These are phyloP conservation scores for Dimargaris verticillata DNA, from an alignment of 192 early-diverging fungal species.

Conservation along the genomic window DNA sequence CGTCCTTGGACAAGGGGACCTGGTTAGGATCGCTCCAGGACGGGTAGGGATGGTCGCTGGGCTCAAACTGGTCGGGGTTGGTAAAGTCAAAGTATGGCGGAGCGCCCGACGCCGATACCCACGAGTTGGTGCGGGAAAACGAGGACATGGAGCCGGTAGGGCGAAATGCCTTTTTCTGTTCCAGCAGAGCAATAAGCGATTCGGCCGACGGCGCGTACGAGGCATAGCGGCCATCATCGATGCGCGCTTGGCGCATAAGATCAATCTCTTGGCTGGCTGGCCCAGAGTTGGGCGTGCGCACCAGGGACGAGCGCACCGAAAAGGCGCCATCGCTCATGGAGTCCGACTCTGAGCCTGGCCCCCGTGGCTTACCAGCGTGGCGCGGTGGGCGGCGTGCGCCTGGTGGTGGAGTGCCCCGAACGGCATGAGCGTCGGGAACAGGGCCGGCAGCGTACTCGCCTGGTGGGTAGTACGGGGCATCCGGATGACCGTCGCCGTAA, in stretches of 20 bases:
- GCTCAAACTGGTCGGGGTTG: slow-evolving; percentile 27
- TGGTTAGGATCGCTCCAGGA: slow-evolving; percentile 42
- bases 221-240: slow-evolving; percentile 50
- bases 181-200: slow-evolving; percentile 44
- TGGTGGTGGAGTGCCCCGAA: slow-evolving; percentile 27
- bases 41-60: slow-evolving; percentile 28
- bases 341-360: slow-evolving; percentile 30
- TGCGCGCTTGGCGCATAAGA: slow-evolving; percentile 33
- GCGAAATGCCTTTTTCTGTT: slow-evolving; percentile 41
- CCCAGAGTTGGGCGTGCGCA: slow-evolving; percentile 34
- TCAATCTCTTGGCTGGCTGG: slow-evolving; percentile 28
- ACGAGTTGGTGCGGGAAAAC: slow-evolving; percentile 36
- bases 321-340: slow-evolving; percentile 34
- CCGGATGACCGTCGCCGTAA: slow-evolving; percentile 11
- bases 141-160: slow-evolving; percentile 36
- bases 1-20: slow-evolving; percentile 44
- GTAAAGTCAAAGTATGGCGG: slow-evolving; percentile 31
- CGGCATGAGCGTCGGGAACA: slow-evolving; percentile 28
- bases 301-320: slow-evolving; percentile 34
- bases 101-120: slow-evolving; percentile 30
- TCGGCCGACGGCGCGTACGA: slow-evolving; percentile 50
- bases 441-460: slow-evolving; percentile 24
- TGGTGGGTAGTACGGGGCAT: background rate
- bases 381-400: slow-evolving; percentile 27
- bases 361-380: slow-evolving; percentile 15